phyloP scores from a whole-genome alignment of 345 rosid species.

The Rubroshorea leprosula region DNA sequence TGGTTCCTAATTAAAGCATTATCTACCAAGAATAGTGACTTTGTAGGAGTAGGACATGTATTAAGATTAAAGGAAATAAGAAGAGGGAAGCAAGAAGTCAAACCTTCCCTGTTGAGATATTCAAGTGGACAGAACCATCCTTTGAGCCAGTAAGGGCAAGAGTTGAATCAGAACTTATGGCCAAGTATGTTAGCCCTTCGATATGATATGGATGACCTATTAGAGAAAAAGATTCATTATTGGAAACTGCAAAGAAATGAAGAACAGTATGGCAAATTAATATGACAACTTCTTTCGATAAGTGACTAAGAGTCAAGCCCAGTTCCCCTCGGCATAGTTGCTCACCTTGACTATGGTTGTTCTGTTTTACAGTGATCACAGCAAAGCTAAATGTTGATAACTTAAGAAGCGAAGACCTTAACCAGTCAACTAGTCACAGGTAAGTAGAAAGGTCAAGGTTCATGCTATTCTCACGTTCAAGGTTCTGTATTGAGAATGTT shows the following conservation, averaged over 20 bases:
- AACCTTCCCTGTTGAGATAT: slow-evolving; percentile 79
- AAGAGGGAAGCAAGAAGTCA: background rate
- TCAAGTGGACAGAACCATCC: slow-evolving; percentile 71
- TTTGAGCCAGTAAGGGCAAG: slow-evolving; percentile 78
- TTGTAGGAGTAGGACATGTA: background rate
- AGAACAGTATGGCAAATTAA: background rate
- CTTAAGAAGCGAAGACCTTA: too few species aligned
- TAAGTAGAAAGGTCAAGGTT: too few species aligned
- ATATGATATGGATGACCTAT: slow-evolving; percentile 87
- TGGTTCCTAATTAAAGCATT: background rate
- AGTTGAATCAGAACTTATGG: slow-evolving; percentile 66
- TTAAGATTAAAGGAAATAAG: background rate
- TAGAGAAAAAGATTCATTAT: slow-evolving; percentile 3
- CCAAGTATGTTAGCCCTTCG: slow-evolving; percentile 71
- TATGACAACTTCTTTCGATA: background rate
- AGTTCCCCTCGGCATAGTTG: too few species aligned
- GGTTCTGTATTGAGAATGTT: too few species aligned
- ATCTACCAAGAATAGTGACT: background rate
- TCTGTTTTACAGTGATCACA: too few species aligned
- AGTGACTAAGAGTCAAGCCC: background rate
- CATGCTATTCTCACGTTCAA: too few species aligned
- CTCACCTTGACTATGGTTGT: too few species aligned
- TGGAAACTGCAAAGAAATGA: background rate
- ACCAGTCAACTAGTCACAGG: too few species aligned
- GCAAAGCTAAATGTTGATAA: too few species aligned